Base-by-base conservation (phyloP, 306 rosid genomes). In the Malus sylvestris region DNA sequence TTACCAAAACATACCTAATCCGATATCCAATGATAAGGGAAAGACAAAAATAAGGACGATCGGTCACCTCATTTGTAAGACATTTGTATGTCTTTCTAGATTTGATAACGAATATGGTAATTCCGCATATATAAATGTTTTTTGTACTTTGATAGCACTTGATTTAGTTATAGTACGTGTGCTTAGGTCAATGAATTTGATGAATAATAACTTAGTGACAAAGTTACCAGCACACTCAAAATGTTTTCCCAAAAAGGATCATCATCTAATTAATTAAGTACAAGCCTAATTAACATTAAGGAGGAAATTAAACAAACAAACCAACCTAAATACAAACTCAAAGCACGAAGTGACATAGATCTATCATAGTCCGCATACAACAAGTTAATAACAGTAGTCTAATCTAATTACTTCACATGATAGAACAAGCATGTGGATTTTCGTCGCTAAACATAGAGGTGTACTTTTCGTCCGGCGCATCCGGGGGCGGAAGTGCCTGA, bases 391-490 rank as follows among this genome's bases (percentile, higher is more conserved):
- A 49, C 55, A 5, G 55, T 15, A 0, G 55, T 49, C 55, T 49
- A 15, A 15, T 49, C 8, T 49, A 49, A 49, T 49, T 7, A 62
- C 20, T 14, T 61, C 72, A 91, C 98, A 94, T 94, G 65, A 90
- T 79, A 16, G 89, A 84, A 59, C 98, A 94, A 67, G 96, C 91
- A 83, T 94, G 79, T 1, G 98, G 97, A 69, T 94, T 94, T 68
- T 94, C 98, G 75, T 94, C 97, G 70, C 97, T 94, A 73, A 94
- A 94, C 85, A 94, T 79, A 4, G 87, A 5, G 12, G 82, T 57
- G 79, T 86, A 70, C 55, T 89, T 82, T 80, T 94, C 97, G 40
- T 91, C 93, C 0, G 88, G 70, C 3, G 90, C 94, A 68, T 87
- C 83, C 1, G 88, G 90, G 67, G 40, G 65, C 0, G 96, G 83